These are phyloP conservation scores for Fusarium sp. DNA, from an alignment of 2,329 filamentous ascomycete species.

Conservation along the genomic window DNA sequence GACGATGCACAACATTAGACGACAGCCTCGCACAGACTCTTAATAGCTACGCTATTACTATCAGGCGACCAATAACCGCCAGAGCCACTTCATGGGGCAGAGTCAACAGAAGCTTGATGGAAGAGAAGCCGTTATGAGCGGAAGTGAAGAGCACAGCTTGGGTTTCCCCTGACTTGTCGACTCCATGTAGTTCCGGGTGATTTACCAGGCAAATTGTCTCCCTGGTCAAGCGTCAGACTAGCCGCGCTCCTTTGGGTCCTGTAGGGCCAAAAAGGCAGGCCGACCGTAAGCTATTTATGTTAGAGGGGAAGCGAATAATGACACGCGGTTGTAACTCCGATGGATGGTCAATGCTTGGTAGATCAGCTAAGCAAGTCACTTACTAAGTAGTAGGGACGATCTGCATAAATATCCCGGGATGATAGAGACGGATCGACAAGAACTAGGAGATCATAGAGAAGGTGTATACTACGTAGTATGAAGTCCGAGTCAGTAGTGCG, in stretches of 20 bases:
- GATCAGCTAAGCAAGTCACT: constrained; percentile 28
- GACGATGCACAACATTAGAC: constrained; percentile 42
- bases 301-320: constrained; percentile 24
- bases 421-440: constrained; percentile 34
- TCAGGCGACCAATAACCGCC: constrained; percentile 5
- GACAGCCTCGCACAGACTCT: constrained; percentile 37
- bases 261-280: constrained; percentile 31
- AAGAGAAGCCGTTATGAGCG: constrained; percentile 29
- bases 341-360: constrained; percentile 31
- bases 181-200: constrained; percentile 25
- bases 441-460: constrained; percentile 31
- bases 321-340: constrained; percentile 26
- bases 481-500: constrained; percentile 26
- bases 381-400: not conserved
- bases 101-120: constrained; percentile 36
- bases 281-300: constrained; percentile 41
- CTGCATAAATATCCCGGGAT: constrained; percentile 30
- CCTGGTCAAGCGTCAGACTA: constrained; percentile 19
- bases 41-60: constrained; percentile 30
- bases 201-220: constrained; percentile 38
- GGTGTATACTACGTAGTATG: not conserved
- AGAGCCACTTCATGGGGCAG: constrained; percentile 9
- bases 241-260: constrained; percentile 16
- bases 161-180: constrained; percentile 39
- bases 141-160: not conserved